Evolutionary conservation across 2,329 filamentous ascomycete species (phyloP), one percentile per base, ranked within the genome.

Genomic region (Fonsecaea pugnacius): DNA sequence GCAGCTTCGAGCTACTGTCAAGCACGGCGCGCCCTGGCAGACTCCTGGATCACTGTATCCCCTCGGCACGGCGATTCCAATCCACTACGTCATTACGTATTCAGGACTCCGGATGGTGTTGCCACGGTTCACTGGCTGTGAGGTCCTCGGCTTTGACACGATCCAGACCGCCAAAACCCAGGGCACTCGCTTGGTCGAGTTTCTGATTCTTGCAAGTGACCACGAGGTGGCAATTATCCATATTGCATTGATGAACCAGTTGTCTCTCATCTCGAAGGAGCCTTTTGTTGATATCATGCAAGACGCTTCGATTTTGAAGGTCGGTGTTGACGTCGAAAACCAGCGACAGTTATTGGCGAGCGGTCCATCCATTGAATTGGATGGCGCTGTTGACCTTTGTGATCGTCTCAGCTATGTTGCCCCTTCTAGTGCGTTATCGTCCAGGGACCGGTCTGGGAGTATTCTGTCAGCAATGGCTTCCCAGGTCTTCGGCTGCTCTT

Each of bases 221-320:
- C 21, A 32, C 30, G 61, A 62, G 60, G 58, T 67, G 48, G 62
- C 58, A 33, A 62, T 67, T 12, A 52, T 64, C 35, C 36, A 58
- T 14, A 24, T 64, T 30, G 65, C 48, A 10, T 12, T 38, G 18
- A 58, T 67, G 61, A 58, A n/a, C 10, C 36, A 48, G 21, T 30
- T 24, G 12, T 9, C 18, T 10, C 21, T 66, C 18, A 24, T 60
- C 24, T 43, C 18, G 27, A 27, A 30, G 18, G 59, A 57, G 9
- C 16, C 38, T 18, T 61, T 66, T 30, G 12, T n/a, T 27, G 43
- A 54, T 4, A 56, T 58, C 10, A 51, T 67, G n/a, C 48, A 46
- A 48, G 53, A 67, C 35, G 54, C 58, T 38, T 36, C 48, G 8
- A 67, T 67, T 10, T 35, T 67, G 48, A 67, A 67, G 38, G 65